These are phyloP conservation scores for Nepenthes mirabilis DNA, from an alignment of 148 eudicot genomes.

Conservation along the genomic window DNA sequence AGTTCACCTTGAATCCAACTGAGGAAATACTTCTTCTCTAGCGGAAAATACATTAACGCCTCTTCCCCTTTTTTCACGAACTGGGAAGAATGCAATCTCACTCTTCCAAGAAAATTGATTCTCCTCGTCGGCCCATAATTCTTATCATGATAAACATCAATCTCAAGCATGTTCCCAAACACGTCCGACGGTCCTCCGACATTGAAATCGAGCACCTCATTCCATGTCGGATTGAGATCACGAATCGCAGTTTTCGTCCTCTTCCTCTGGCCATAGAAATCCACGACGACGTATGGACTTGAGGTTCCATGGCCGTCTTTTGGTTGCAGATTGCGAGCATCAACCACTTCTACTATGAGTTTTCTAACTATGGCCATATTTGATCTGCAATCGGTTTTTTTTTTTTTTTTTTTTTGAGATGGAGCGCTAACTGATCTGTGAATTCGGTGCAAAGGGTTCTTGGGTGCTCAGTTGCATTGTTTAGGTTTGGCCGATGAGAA, in stretches of 20 bases:
- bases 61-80: conserved; percentile 80
- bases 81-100: conserved; percentile 38
- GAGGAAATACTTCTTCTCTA: conserved; percentile 52
- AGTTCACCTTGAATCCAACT: conserved; percentile 78
- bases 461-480: neutral
- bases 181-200: conserved; percentile 39
- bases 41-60: conserved; percentile 65
- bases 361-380: conserved; percentile 36
- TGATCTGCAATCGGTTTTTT: too few relatives aligned
- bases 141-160: conserved; percentile 66
- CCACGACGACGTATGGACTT: conserved; percentile 69
- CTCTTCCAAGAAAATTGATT: conserved; percentile 63
- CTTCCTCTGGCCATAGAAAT: conserved; percentile 69
- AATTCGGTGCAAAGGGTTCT: neutral
- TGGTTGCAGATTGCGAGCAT: conserved; percentile 59
- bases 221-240: conserved; percentile 73
- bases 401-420: too few relatives aligned
- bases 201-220: conserved; percentile 59
- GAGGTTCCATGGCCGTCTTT: conserved; percentile 87
- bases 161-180: conserved; percentile 58
- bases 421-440: neutral
- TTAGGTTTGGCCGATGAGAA: neutral
- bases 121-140: conserved; percentile 59
- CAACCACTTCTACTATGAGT: conserved; percentile 68
- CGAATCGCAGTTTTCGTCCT: conserved; percentile 40